Base-by-base conservation (phyloP, 2,329 filamentous ascomycete species). In the Curvularia spicifera region DNA sequence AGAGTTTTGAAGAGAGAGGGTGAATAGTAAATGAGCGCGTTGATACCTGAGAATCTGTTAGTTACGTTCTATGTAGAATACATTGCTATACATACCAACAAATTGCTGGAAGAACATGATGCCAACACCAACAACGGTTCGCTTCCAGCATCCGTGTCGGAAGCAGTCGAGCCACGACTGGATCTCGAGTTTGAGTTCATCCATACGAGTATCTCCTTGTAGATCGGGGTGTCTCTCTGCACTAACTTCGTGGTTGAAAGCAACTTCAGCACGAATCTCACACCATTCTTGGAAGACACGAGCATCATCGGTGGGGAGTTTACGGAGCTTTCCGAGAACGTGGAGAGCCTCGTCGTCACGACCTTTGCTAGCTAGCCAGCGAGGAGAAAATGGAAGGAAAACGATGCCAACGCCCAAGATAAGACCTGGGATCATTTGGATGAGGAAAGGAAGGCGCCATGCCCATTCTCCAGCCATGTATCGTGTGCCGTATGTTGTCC, bases 1-100 rank as follows among this genome's bases (percentile, higher is more conserved):
- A 87, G 85, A 51, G 86, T 84, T 24, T 80, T 74, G 63, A 89
- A 89, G 0, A 89, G 78, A 0, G 83, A 73, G 0, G 87, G 87
- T 0, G 86, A 85, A 56, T 89, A 89, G 85, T 87, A 53, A 82
- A 85, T 82, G 1, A 83, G 66, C 0, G 80, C 80, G 42, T 82
- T 81, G 56, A 57, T 57, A 22, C 55, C 55, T 57, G 20, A 7
- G 15, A 5, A 20, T 5, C 12, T 37, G 37, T 57, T 44, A 57
- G 55, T 57, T 5, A 5, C 20, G n/a, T 54, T n/a, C n/a, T 18
- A 18, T 20, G 6, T 35, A 9, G 22, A 3, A 26, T 2, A 20
- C 28, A 5, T 10, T 15, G 13, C 28, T 28, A n/a, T 39, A 49
- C 50, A 80, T 79, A 44, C 73, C 74, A 7, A 75, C 69, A 28